Conservation (phyloP, 2,329 filamentous ascomycete genomes). For the Arthroderma sp. region DNA sequence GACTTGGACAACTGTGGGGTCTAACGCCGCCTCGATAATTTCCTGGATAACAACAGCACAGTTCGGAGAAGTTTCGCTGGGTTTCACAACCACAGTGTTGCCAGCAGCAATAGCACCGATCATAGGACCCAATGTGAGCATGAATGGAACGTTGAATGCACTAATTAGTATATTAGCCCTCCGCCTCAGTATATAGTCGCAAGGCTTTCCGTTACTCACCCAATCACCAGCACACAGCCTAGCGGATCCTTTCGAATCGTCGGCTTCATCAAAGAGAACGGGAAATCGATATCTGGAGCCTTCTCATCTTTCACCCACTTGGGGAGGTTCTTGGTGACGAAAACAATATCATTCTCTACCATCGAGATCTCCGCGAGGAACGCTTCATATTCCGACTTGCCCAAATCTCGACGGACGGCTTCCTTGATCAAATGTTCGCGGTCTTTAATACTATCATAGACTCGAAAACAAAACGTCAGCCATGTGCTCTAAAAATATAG, state of each 20-base stretch:
- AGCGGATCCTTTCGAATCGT: slow-evolving; percentile 77
- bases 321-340: slow-evolving; percentile 62
- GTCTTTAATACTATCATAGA: slow-evolving; percentile 49
- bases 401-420: slow-evolving; percentile 64
- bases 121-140: slow-evolving; percentile 63
- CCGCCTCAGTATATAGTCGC: not conserved
- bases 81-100: slow-evolving; percentile 82
- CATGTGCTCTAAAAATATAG: not conserved
- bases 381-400: slow-evolving; percentile 65
- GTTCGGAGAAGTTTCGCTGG: slow-evolving; percentile 67
- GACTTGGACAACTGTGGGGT: slow-evolving; percentile 60
- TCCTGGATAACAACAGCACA: slow-evolving; percentile 68
- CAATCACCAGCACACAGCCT: slow-evolving; percentile 71
- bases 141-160: slow-evolving; percentile 86
- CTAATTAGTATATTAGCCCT: slow-evolving; percentile 22
- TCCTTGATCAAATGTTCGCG: slow-evolving; percentile 58
- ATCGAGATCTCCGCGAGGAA: slow-evolving; percentile 63
- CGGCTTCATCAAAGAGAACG: slow-evolving; percentile 56
- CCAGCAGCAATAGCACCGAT: slow-evolving; percentile 86
- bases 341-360: slow-evolving; percentile 68
- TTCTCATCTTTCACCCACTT: slow-evolving; percentile 74
- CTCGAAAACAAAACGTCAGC: not conserved
- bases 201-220: slow-evolving; percentile 31
- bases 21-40: slow-evolving; percentile 62
- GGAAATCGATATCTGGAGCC: slow-evolving; percentile 54